A percentile compares a stretch with the other conserved stretches of the same genome.
These are phyloP conservation scores for Dicorynia guianensis DNA, from an alignment of 306 rosid species.

Conservation along the genomic window DNA sequence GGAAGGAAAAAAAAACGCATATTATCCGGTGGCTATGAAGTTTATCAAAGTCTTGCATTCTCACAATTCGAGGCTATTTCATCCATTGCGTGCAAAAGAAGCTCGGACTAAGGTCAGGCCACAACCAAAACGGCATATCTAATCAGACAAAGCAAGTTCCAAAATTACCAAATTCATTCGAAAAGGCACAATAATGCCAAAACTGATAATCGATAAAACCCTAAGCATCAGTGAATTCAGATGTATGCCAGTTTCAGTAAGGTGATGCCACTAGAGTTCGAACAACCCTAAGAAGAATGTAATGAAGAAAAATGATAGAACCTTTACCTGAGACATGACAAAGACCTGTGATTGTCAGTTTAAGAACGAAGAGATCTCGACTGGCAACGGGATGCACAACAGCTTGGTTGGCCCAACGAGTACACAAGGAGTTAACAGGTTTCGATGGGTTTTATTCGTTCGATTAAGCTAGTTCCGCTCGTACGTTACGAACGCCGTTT, in stretches of 20 bases:
- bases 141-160: no score
- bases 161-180: neutral
- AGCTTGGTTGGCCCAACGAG: neutral
- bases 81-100: no score
- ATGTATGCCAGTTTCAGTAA: neutral
- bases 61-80: neutral
- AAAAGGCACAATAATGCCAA: neutral
- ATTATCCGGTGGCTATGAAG: neutral
- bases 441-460: neutral
- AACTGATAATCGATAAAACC: constrained; percentile 28
- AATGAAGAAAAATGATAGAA: constrained; percentile 8
- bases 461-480: neutral
- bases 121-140: no score
- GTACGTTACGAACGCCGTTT: neutral
- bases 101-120: neutral
- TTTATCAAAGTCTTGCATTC: neutral
- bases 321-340: constrained; percentile 55
- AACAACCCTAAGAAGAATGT: neutral
- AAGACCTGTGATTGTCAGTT: constrained; percentile 10
- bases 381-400: neutral
- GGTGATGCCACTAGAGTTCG: constrained; percentile 23
- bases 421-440: neutral
- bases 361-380: constrained; percentile 26
- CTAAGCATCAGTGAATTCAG: constrained; percentile 9
- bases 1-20: no score